Evolutionary conservation across 2,329 filamentous ascomycete species (phyloP), one percentile per base, ranked within the genome.

Genomic region (Pestalotiopsis sp.): DNA sequence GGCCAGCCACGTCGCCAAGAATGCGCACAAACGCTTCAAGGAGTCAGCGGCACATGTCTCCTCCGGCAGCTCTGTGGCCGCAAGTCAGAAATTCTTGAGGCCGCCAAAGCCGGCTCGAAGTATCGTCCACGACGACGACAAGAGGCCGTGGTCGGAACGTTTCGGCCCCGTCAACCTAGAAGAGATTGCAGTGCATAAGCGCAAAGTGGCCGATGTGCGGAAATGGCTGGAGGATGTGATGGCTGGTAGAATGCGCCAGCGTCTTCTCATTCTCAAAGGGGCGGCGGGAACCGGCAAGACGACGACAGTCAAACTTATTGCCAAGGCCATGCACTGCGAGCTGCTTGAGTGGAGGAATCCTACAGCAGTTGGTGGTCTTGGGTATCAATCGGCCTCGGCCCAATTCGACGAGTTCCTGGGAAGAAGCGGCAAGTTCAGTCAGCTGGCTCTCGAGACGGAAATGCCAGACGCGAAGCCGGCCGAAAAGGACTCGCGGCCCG

Each of bases 321-420:
- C 95, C 4, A 89, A 89, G 71, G 89, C 92, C n/a, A 84, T 98
- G 83, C 88, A 87, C 1, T 91, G 92, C 69, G 89, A 95, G 71
- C 82, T 98, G 38, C 83, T 96, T 39, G 94, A 98, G 79, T 99
- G 96, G 96, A 92, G 90, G 76, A 98, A 97, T 77, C 94, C 95
- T 1, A 85, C 88, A 1, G 88, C 87, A 1, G 87, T 87, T 1
- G 77, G 84, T 2, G 87, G 86, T 1, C 87, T 89, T 49, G 90
- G 89, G 0, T 91, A 90, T 64, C 84, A 90, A 57, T 95, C 94
- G 1, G 86, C 91, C 38, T 90, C 93, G 4, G 86, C 90, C 6
- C 93, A 97, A 73, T 99, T 99, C 76, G 93, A 97, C 73, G 95
- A 98, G 70, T 99, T 98, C 73, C 84, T 99, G 69, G 91, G 90